Evolutionary conservation across 2,329 filamentous ascomycete species (phyloP), one percentile per base, ranked within the genome.

Genomic region (Neonectria neomacrospora): DNA sequence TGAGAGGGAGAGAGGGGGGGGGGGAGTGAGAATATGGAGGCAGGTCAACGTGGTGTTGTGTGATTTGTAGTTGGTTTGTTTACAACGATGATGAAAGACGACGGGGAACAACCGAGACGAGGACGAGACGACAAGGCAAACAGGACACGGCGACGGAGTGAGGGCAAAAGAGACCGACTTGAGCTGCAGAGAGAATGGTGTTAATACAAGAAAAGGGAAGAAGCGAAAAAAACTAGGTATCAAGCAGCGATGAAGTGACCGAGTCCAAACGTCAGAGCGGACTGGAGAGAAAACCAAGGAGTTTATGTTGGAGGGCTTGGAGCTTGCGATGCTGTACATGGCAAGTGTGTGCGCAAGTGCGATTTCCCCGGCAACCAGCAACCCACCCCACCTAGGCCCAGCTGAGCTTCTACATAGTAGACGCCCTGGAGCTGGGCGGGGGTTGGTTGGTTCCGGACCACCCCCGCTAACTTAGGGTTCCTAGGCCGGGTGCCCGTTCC

Each of bases 341-440:
- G 23, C 23, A 58, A 54, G 54, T 63, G 60, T 28, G 34, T 30
- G 48, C 42, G 60, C 54, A 42, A 50, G 42, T 48, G 23, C 26
- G 47, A 68, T 67, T 60, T 54, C 62, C 64, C 65, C 51, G 54
- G 66, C 66, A 68, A 68, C 66, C 42, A 32, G 32, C 8, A 42
- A 50, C n/a, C n/a, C n/a, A 54, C 42, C 47, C 39, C 32, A 39
- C 37, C 4, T 41, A 23, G 34, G 39, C 6, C 39, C 28, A 30
- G 53, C 39, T 45, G 53, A 22, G 11, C 44, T 54, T 52, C 41
- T 22, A n/a, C n/a, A n/a, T n/a, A n/a, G n/a, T n/a, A 20, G 37
- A 42, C 50, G 39, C 39, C 50, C n/a, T 9, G 41, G 50, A 16
- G 28, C 20, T 10, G 14, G n/a, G n/a, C n/a, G n/a, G n/a, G n/a